Percentiles rank a stretch among this genome's conserved stretches.
Conservation (phyloP, 1,284 basidiomycete species). For the Stereum hirsutum region DNA sequence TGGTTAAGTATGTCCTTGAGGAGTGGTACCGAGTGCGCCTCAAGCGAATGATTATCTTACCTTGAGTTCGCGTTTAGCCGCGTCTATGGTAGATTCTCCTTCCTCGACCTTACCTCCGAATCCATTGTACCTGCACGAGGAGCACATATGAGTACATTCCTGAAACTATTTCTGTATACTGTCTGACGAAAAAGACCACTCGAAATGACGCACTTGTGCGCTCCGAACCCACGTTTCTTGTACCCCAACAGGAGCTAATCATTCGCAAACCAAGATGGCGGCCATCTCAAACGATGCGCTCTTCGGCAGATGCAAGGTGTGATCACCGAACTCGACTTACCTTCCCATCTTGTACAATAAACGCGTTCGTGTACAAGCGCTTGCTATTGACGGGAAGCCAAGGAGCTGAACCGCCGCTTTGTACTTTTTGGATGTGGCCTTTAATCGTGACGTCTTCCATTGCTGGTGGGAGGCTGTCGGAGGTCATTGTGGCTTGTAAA, state of each 20-base stretch:
- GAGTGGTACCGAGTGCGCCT: neutral
- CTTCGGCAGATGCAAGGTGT: neutral
- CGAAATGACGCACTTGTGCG: slow-evolving; percentile 35
- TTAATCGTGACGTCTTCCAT: too few species aligned
- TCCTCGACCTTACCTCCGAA: slow-evolving; percentile 70
- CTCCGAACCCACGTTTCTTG: slow-evolving; percentile 67
- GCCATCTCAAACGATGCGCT: neutral
- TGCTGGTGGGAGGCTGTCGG: too few species aligned
- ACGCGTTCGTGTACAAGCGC: slow-evolving; percentile 53
- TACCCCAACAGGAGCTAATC: slow-evolving; percentile 49
- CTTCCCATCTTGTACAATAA: slow-evolving; percentile 34
- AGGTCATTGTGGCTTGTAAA: too few species aligned
- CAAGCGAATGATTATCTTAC: slow-evolving; percentile 20
- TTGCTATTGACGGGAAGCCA: slow-evolving; percentile 30
- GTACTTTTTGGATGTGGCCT: too few species aligned
- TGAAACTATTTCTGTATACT: too few species aligned
- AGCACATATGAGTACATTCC: neutral
- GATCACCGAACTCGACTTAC: slow-evolving; percentile 7
- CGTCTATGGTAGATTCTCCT: slow-evolving; percentile 48
- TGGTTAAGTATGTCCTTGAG: neutral
- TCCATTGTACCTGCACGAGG: slow-evolving; percentile 49
- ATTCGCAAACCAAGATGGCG: neutral
- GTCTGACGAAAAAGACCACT: neutral
- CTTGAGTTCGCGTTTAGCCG: slow-evolving; percentile 57
- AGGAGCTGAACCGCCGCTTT: slow-evolving; percentile 27